These are phyloP conservation scores for Tilletiopsis washingtonensis DNA, from an alignment of 1,284 basidiomycete species.

Conservation along the genomic window DNA sequence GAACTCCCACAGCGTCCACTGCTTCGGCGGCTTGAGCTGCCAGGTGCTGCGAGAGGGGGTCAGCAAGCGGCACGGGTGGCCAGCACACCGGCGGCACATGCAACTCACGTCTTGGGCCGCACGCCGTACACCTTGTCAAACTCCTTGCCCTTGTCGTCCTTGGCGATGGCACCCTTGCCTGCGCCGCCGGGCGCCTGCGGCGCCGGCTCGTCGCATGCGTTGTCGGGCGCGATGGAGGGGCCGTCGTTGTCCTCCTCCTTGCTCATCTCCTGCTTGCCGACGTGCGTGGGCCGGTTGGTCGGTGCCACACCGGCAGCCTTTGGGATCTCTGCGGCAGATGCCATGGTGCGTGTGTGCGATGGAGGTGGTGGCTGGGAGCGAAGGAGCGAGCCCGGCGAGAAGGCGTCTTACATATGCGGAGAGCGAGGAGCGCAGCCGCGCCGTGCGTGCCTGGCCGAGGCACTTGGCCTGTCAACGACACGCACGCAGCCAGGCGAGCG, in stretches of 20 bases:
- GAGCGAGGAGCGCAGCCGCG: too few relatives aligned
- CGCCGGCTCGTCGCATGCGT: conserved; percentile 36
- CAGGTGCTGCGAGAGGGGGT: conserved; percentile 12
- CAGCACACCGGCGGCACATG: too few relatives aligned
- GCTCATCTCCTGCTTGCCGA: conserved; percentile 24
- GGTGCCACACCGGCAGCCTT: too few relatives aligned
- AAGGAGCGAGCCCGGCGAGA: too few relatives aligned
- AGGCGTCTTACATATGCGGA: too few relatives aligned
- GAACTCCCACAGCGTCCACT: conserved; percentile 35
- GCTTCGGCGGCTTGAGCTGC: conserved; percentile 31
- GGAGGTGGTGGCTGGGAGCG: too few relatives aligned
- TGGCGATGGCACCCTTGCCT: conserved; percentile 32
- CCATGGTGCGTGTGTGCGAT: too few relatives aligned
- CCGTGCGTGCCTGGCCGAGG: too few relatives aligned
- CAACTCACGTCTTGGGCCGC: conserved; percentile 31
- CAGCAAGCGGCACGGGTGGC: background rate
- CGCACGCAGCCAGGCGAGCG: too few relatives aligned
- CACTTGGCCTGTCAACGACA: too few relatives aligned
- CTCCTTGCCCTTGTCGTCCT: conserved; percentile 22
- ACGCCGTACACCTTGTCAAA: conserved; percentile 41
- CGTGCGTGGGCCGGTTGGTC: conserved; percentile 11
- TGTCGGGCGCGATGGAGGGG: conserved; percentile 32
- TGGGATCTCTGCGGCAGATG: too few relatives aligned
- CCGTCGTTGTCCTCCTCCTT: conserved; percentile 17
- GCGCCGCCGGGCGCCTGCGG: conserved; percentile 28